Base-by-base conservation (phyloP, 2,329 filamentous ascomycete species). In the Penicillium brevicompactum region DNA sequence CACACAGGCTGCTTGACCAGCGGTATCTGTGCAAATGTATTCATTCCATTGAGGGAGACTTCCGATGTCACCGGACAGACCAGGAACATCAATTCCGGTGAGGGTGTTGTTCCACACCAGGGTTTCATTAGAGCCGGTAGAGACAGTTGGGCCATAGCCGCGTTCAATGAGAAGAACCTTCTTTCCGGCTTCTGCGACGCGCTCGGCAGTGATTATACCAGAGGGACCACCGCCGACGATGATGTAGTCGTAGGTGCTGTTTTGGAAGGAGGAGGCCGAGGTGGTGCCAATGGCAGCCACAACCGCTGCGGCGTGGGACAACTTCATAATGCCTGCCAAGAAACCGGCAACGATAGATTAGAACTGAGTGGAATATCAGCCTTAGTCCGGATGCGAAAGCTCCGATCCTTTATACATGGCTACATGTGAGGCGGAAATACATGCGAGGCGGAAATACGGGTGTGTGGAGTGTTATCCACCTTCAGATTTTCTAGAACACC, bases 41-140 rank as follows among this genome's bases (percentile, higher is more conserved):
- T 63, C 46, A 7, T 56, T 49, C 62, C 62, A 64, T 13, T 43
- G 49, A 41, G 46, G 38, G 14, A 59, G 50, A 13, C 46, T 49
- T 3, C 58, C 66, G 43, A 68, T 55, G 32, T 66, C 63, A 5
- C 57, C 64, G 16, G 65, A 67, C 5, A 68, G 41, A 10, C 66
- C 65, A 3, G 66, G 66, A 4, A 68, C 47, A 46, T 67, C 66
- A 40, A 68, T 62, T 1, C 59, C 41, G 4, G 66, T 68, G 40
- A 66, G 41, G 22, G 44, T 49, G 27, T 58, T 54, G 51, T 63
- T 58, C 63, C 62, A 66, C 21, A 49, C 5, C 14, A 66, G 58
- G 27, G 63, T 63, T 9, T 63, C 53, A 16, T 63, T 65, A 5
- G 62, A 54, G n/a, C 63, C 63, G 2, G 62, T 66, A 5, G 55